Evolutionary conservation across 306 rosid species (phyloP).

Genomic region (Elaeagnus macrophylla): DNA sequence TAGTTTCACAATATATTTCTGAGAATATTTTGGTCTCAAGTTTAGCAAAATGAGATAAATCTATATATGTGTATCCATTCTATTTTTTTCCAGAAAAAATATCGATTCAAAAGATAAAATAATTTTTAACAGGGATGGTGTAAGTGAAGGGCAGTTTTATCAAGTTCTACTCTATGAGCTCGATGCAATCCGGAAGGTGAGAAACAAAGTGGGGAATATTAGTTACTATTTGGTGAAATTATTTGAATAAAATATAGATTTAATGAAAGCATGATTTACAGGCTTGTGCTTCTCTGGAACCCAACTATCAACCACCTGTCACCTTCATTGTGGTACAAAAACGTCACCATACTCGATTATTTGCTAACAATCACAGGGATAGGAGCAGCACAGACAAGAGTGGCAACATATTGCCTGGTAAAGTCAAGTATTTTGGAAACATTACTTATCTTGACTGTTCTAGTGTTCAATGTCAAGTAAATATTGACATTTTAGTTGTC

Average conservation of each 20-base stretch:
- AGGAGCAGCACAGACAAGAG: constrained; percentile 72
- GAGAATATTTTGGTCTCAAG: too few species aligned
- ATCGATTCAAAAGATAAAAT: not conserved
- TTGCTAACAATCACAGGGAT: constrained; percentile 66
- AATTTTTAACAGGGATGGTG: constrained; percentile 71
- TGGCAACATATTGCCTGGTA: constrained; percentile 29
- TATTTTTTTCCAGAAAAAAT: not conserved
- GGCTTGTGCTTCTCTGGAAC: constrained; percentile 94
- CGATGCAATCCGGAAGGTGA: constrained; percentile 88
- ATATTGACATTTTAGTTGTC: not conserved
- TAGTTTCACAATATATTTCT: too few species aligned
- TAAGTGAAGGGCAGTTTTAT: constrained; percentile 94
- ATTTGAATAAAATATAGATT: not conserved
- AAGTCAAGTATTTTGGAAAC: not conserved
- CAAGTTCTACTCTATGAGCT: constrained; percentile 82
- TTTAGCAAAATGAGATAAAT: too few species aligned
- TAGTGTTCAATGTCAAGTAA: not conserved
- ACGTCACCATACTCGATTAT: not conserved
- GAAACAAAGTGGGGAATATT: not conserved
- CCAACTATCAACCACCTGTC: not conserved
- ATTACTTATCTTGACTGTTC: not conserved
- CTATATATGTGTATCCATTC: not conserved
- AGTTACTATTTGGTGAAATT: not conserved
- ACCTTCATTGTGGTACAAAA: not conserved
- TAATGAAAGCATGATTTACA: constrained; percentile 19